Evolutionary conservation across 2,329 filamentous ascomycete genomes (phyloP), one percentile per base, ranked within the genome.

Genomic region (Fusarium sp.): DNA sequence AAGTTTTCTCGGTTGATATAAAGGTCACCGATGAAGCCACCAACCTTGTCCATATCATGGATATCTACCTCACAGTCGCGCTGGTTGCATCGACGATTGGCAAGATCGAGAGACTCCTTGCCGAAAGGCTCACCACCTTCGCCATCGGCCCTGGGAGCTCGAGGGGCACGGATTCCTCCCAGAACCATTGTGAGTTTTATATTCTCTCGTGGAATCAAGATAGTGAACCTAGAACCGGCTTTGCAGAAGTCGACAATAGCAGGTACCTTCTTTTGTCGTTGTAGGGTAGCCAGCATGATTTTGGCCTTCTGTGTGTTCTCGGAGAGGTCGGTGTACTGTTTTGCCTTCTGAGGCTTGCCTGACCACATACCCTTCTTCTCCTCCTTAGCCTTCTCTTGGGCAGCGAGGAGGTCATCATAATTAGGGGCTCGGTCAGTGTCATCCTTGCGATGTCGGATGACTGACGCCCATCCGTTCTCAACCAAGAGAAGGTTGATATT

Each of bases 171-270:
- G 75, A 99, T 96, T 53, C 96, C 96, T 60, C 94, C 96, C 53
- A 99, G 90, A 8, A 99, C 95, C 80, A 99, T 92, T 4, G 96
- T 99, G 69, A 99, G 87, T 86, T 98, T 98, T 80, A 96, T 92
- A 78, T 94, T 95, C 81, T 99, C 96, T 40, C 95, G 92, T 52
- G 96, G 96, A 54, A 99, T 91, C 15, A 99, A 86, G 40, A 99
- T 88, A 32, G 94, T 97, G 83, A 98, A 99, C 75, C 96, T 91
- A 44, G 95, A 97, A 35, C 94, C 96, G n/a, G 95, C 94, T 85
- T 98, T 98, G 86, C 97, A 96, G 82, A 97, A 99, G 82, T 99
- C 96, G 46, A 99, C 95, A 76, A 99, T 88, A 16, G 93, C 96
- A 12, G 96, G 95, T 7, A 98, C 92, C 83, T 94, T 96, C 87